Percentiles rank a stretch among this genome's conserved stretches.
These are phyloP conservation scores for Meripilus lineatus DNA, from an alignment of 1,284 basidiomycete genomes.

Conservation along the genomic window DNA sequence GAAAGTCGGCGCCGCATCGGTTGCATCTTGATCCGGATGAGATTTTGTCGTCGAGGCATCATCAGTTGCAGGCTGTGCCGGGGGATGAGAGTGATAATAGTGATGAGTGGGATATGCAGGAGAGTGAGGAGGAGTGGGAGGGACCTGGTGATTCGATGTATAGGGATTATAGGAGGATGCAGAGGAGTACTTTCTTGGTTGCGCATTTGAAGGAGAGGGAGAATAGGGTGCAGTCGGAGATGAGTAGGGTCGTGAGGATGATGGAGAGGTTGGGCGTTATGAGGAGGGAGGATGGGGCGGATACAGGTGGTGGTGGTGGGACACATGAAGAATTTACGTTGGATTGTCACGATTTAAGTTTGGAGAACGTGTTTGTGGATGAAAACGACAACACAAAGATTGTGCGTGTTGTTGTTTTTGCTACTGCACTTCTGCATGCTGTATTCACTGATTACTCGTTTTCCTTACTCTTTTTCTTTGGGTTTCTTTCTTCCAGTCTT, in stretches of 20 bases:
- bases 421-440: neutral
- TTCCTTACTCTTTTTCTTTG: neutral
- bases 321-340: constrained; percentile 57
- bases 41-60: constrained; percentile 62
- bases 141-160: constrained; percentile 72
- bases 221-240: constrained; percentile 57
- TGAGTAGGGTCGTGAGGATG: constrained; percentile 58
- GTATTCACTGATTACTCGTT: constrained; percentile 5
- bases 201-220: constrained; percentile 62
- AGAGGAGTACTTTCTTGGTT: constrained; percentile 69
- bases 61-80: constrained; percentile 55
- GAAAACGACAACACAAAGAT: constrained; percentile 59
- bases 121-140: constrained; percentile 73
- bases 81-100: constrained; percentile 66
- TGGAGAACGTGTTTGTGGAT: constrained; percentile 80
- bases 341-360: constrained; percentile 74
- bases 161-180: constrained; percentile 71
- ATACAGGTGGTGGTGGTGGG: constrained; percentile 24
- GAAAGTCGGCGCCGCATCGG: constrained; percentile 64
- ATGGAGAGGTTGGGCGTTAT: constrained; percentile 51
- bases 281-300: constrained; percentile 22
- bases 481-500: constrained; percentile 44
- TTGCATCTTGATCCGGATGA: constrained; percentile 76
- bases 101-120: constrained; percentile 70
- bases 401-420: constrained; percentile 38